phyloP scores from a whole-genome alignment of 208 protist genomes.

The Porcisia deanei region DNA sequence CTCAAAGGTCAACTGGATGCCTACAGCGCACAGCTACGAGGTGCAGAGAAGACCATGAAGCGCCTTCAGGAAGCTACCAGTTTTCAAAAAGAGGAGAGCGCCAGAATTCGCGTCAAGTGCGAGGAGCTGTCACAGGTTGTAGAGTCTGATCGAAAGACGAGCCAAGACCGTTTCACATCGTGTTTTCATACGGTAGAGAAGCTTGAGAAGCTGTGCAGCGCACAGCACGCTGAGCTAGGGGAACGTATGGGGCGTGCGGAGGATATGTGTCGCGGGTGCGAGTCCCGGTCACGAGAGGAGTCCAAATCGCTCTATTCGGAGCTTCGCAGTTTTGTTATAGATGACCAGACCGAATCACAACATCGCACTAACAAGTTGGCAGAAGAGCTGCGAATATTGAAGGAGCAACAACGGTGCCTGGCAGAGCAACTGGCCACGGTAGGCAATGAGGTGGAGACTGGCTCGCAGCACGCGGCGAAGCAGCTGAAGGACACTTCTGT shows the following conservation, averaged over 20 bases:
- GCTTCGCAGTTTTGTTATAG: constrained; percentile 8
- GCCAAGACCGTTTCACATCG: constrained; percentile 12
- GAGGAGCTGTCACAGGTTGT: constrained; percentile 13
- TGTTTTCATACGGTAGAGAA: constrained; percentile 30
- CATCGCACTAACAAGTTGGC: constrained; percentile 11
- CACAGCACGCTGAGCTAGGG: constrained; percentile 8
- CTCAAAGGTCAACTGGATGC: background rate
- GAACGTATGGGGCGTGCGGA: constrained; percentile 1
- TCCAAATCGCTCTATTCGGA: constrained; percentile 21
- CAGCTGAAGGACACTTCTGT: constrained; percentile 13
- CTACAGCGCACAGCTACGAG: background rate
- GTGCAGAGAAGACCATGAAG: background rate
- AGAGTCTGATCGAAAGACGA: constrained; percentile 17
- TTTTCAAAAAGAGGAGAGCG: constrained; percentile 9
- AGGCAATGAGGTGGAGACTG: background rate
- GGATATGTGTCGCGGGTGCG: background rate
- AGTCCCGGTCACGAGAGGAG: constrained; percentile 10
- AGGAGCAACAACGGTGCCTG: constrained; percentile 21
- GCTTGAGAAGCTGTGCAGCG: constrained; percentile 14
- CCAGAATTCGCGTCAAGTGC: constrained; percentile 9
- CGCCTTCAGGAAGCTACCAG: background rate
- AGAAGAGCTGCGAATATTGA: constrained; percentile 17
- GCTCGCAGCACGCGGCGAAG: constrained; percentile 3
- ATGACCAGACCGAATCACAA: background rate
- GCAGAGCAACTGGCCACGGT: constrained; percentile 10